These are phyloP conservation scores for Lipomyces yarrowii DNA, from an alignment of 1,139 yeast species.

Conservation along the genomic window DNA sequence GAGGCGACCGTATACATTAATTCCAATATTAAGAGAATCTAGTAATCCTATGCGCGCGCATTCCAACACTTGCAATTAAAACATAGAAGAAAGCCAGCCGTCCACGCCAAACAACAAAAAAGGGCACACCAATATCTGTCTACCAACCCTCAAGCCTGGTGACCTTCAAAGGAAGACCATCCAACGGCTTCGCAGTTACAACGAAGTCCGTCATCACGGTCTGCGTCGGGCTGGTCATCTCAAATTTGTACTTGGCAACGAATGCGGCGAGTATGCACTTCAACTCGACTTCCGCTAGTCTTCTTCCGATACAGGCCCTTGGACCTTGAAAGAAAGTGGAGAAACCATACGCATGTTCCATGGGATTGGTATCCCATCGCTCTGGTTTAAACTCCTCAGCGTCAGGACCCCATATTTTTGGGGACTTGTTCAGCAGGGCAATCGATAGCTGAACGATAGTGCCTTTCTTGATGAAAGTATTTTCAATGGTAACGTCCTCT, in stretches of 20 bases:
- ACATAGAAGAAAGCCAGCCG: neutral
- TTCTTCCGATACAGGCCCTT: constrained; percentile 31
- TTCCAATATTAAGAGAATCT: neutral
- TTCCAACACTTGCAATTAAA: neutral
- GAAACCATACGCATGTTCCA: constrained; percentile 24
- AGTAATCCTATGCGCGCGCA: neutral
- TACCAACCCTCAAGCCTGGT: constrained; percentile 16
- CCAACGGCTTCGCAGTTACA: constrained; percentile 28
- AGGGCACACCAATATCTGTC: neutral
- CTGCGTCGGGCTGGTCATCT: constrained; percentile 21
- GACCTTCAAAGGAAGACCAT: constrained; percentile 28
- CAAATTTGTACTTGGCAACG: constrained; percentile 25
- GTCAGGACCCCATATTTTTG: constrained; percentile 33
- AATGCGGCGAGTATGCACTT: constrained; percentile 26
- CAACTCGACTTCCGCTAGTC: constrained; percentile 31
- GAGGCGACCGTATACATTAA: too few species aligned
- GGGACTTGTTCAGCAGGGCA: constrained; percentile 21
- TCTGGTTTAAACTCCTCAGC: constrained; percentile 32
- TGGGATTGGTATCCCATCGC: constrained; percentile 27
- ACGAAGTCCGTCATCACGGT: constrained; percentile 14
- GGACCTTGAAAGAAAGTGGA: constrained; percentile 32
- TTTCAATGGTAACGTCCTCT: constrained; percentile 34
- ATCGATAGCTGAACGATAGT: constrained; percentile 24
- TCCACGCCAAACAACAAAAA: neutral
- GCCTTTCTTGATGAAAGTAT: constrained; percentile 22